Percentiles rank a stretch among this genome's conserved stretches.
phyloP scores from a whole-genome alignment of 306 rosid genomes.

The Dalbergia cochinchinensis region DNA sequence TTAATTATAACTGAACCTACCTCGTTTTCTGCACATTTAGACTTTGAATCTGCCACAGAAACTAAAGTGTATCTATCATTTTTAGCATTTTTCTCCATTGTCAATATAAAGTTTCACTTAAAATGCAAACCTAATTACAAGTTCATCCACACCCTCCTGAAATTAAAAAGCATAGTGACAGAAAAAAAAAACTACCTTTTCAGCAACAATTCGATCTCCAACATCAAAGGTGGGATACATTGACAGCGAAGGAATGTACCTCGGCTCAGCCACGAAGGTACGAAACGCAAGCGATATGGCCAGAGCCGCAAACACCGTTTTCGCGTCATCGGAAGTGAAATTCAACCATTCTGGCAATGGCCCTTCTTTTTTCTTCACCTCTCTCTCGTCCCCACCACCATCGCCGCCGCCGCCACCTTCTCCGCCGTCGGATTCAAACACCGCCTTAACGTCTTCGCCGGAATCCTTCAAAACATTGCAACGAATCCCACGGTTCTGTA shows the following conservation, averaged over 20 bases:
- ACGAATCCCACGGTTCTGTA: conserved; percentile 42
- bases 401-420: conserved; percentile 55
- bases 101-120: not conserved
- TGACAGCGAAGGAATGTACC: conserved; percentile 97
- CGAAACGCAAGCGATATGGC: conserved; percentile 71
- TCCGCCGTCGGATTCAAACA: conserved; percentile 47
- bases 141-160: not conserved
- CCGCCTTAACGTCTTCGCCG: conserved; percentile 59
- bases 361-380: conserved; percentile 61
- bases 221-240: conserved; percentile 99
- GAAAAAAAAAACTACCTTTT: conserved; percentile 66
- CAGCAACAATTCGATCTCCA: conserved; percentile 97
- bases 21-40: no score
- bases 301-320: conserved; percentile 84
- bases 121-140: not conserved
- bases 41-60: no score
- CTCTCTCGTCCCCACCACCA: conserved; percentile 41
- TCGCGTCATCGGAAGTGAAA: conserved; percentile 81
- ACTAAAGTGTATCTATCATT: no score
- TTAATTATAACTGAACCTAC: no score
- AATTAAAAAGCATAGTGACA: not conserved
- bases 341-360: conserved; percentile 76
- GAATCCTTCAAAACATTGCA: conserved; percentile 62
- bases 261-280: conserved; percentile 91
- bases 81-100: no score